Evolutionary conservation across 805 yeast species (phyloP), one percentile per base, ranked within the genome.

Genomic region (Candida succiphila): DNA sequence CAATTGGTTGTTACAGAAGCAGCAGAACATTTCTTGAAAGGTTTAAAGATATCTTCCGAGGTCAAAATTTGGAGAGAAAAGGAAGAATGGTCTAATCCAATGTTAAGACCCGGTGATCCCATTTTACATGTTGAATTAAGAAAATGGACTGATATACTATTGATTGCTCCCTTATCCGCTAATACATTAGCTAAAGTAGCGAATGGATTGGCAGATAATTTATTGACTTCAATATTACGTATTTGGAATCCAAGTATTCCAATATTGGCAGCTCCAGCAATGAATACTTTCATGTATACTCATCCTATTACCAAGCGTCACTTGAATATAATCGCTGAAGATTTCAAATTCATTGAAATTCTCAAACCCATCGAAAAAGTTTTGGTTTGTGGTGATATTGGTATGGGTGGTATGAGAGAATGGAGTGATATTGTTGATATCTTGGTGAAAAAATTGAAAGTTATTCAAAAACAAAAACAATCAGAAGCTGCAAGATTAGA

Each of bases 41-140:
- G 69, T 62, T 25, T 60, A 56, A 56, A 75, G 46, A 57, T 73
- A 50, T 55, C 83, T 17, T 67, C 79, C 14, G 78, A 78, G 45
- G 85, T 87, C 17, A 78, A 78, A 39, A 74, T 88, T 14, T 89
- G 97, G 97, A 70, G 88, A 49, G 96, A 92, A 51, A 70, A 72
- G 37, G 98, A 92, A 53, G 97, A 89, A 58, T 89, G 98, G 98
- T 57, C 61, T 4, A 48, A 49, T 21, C 57, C 57, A 13, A 44
- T 52, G 45, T 62, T 63, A 23, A 75, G 79, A n/a, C 89, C 96
- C 81, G 77, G 78, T 45, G 97, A 92, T 56, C 96, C 97, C 1
- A 95, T 92, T 25, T 65, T 92, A 42, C 97, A 72, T 45, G 71
- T 72, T 36, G 78, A 72, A 48, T 54, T 72, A 34, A 61, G 79